Conservation (phyloP, 768 basidiomycete genomes). For the Lactarius quietus region DNA sequence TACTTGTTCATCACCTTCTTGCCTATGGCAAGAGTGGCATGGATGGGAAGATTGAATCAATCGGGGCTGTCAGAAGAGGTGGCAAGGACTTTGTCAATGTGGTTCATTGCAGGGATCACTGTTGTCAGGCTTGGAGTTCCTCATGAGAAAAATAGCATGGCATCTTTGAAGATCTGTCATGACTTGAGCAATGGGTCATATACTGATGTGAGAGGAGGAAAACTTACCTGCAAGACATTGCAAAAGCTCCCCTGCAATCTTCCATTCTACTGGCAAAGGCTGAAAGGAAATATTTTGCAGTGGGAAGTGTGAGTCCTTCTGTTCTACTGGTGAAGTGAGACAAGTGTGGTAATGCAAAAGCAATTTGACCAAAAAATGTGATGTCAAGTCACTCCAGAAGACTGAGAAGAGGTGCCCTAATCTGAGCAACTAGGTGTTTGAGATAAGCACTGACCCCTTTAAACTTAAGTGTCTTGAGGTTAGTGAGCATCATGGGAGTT, state of each 20-base stretch:
- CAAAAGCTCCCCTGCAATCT: too few relatives aligned
- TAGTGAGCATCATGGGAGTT: not conserved
- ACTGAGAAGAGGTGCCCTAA: not conserved
- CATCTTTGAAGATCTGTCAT: slow-evolving; percentile 2
- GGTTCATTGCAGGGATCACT: slow-evolving; percentile 33
- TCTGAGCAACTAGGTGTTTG: not conserved
- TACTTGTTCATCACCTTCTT: slow-evolving; percentile 30
- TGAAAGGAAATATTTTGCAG: not conserved
- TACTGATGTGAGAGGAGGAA: too few relatives aligned
- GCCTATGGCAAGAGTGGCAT: slow-evolving; percentile 21
- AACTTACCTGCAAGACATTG: too few relatives aligned
- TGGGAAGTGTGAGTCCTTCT: not conserved
- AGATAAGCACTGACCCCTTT: not conserved
- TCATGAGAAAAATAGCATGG: too few relatives aligned
- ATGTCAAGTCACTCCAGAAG: not conserved
- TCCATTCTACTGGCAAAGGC: too few relatives aligned
- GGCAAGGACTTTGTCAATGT: slow-evolving; percentile 29
- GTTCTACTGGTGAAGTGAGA: not conserved
- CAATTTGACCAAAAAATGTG: not conserved
- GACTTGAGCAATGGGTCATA: too few relatives aligned
- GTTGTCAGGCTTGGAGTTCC: slow-evolving; percentile 24
- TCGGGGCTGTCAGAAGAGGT: not conserved
- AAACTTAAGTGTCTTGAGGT: not conserved
- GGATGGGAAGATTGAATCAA: too few relatives aligned
- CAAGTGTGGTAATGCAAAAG: not conserved